Evolutionary conservation across 305 asterid genomes (phyloP).

Genomic region (Fraxinus platypoda): DNA sequence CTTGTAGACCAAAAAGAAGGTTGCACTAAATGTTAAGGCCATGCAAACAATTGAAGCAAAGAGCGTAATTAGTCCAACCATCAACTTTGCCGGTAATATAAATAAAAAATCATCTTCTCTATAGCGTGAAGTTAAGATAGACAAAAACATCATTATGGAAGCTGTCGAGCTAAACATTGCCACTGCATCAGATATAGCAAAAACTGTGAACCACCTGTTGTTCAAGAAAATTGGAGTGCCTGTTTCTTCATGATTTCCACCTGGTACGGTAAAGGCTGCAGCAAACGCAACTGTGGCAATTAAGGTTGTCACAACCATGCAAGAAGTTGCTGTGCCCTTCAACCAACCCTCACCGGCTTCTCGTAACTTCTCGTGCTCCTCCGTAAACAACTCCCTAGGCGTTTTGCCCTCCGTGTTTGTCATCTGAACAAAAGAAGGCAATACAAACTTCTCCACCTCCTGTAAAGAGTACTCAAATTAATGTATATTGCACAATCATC

Average conservation of each 20-base stretch:
- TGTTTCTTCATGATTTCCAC: conserved; percentile 25
- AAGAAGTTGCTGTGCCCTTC: conserved; percentile 34
- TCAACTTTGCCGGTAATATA: conserved; percentile 20
- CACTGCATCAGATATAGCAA: conserved; percentile 12
- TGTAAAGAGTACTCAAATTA: neutral
- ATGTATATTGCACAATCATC: neutral
- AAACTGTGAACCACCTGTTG: neutral
- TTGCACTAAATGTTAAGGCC: conserved; percentile 11
- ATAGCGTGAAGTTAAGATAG: conserved; percentile 22
- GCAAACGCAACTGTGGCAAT: conserved; percentile 37
- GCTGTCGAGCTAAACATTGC: conserved; percentile 18
- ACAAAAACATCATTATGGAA: conserved; percentile 26
- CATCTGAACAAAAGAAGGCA: neutral
- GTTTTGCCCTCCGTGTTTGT: conserved; percentile 11
- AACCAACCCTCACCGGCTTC: conserved; percentile 39
- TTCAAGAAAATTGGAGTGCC: conserved; percentile 28
- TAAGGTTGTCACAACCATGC: conserved; percentile 37
- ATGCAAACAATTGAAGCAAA: conserved; percentile 15
- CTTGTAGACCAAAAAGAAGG: conserved; percentile 19
- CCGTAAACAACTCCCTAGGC: conserved; percentile 17
- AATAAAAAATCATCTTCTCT: conserved; percentile 18
- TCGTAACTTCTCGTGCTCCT: conserved; percentile 21
- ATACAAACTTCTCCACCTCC: conserved; percentile 31
- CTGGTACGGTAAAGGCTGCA: conserved; percentile 36
- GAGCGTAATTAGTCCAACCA: conserved; percentile 16